A percentile compares a stretch with the other conserved stretches of the same genome.
Conservation (phyloP, 331 rosid genomes). For the Quercus phellos region DNA sequence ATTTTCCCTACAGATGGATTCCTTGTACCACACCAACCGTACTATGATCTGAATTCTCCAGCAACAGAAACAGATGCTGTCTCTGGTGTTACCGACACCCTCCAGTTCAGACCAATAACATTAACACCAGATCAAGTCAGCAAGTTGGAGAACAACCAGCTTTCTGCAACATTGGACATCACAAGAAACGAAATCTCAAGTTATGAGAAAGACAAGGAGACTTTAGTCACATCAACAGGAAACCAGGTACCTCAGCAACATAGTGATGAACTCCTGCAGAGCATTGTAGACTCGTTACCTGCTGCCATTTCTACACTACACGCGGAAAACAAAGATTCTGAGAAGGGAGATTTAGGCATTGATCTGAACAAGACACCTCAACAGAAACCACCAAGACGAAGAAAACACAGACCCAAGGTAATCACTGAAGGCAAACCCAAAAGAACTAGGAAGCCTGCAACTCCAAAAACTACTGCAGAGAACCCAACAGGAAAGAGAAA, state of each 20-base stretch:
- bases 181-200: constrained; percentile 39
- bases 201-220: constrained; percentile 39
- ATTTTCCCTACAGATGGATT: constrained; percentile 50
- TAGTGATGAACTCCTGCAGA: constrained; percentile 48
- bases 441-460: constrained; percentile 42
- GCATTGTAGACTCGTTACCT: constrained; percentile 59
- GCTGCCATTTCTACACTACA: constrained; percentile 37
- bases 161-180: constrained; percentile 20
- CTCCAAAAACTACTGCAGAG: constrained; percentile 38
- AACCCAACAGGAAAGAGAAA: constrained; percentile 56
- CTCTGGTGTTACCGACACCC: constrained; percentile 27
- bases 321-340: constrained; percentile 29
- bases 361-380: constrained; percentile 74
- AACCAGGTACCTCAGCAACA: constrained; percentile 41
- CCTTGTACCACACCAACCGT: constrained; percentile 25
- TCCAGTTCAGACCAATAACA: constrained; percentile 38
- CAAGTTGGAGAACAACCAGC: constrained; percentile 22
- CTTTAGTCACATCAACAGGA: constrained; percentile 23
- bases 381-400: constrained; percentile 59
- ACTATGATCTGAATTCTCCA: constrained; percentile 39
- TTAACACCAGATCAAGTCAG: constrained; percentile 28
- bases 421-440: constrained; percentile 61
- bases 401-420: constrained; percentile 96
- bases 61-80: constrained; percentile 35
- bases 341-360: constrained; percentile 34